Percentiles rank a stretch among this genome's conserved stretches.
These are phyloP conservation scores for Angophora floribunda DNA, from an alignment of 345 rosid species.

Conservation along the genomic window DNA sequence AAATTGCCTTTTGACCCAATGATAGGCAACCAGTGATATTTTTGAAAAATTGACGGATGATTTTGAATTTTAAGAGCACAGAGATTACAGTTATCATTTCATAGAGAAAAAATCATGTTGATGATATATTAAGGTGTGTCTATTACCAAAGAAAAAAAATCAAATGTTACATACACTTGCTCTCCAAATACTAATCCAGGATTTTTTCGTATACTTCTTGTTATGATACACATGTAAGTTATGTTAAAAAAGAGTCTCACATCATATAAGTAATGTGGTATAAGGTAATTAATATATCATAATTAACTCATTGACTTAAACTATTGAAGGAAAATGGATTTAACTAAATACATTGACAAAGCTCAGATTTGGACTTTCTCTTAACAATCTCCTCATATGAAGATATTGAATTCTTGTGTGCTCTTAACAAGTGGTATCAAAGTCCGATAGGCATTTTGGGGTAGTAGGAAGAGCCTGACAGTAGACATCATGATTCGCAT, in stretches of 20 bases:
- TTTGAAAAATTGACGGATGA: neutral
- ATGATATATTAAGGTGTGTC: accelerated
- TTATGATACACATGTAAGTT: neutral
- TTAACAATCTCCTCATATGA: accelerated
- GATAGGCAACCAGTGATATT: neutral
- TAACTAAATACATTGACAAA: too few species aligned
- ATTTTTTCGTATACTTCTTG: neutral
- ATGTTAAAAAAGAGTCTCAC: too few species aligned
- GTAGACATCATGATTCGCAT: too few species aligned
- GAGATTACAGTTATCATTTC: neutral
- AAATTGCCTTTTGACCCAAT: neutral
- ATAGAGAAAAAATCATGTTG: neutral
- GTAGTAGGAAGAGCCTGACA: too few species aligned
- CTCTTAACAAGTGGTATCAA: too few species aligned
- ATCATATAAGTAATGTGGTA: neutral
- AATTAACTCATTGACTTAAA: neutral
- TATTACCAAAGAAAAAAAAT: neutral
- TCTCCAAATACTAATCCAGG: neutral
- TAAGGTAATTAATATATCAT: too few species aligned
- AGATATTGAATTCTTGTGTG: neutral
- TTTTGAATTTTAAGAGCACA: neutral
- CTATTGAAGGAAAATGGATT: accelerated
- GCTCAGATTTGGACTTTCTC: accelerated
- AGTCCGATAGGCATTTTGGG: too few species aligned
- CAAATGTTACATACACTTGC: neutral